phyloP scores from a whole-genome alignment of 2,329 filamentous ascomycete species.

The Alternaria triticimaculans region DNA sequence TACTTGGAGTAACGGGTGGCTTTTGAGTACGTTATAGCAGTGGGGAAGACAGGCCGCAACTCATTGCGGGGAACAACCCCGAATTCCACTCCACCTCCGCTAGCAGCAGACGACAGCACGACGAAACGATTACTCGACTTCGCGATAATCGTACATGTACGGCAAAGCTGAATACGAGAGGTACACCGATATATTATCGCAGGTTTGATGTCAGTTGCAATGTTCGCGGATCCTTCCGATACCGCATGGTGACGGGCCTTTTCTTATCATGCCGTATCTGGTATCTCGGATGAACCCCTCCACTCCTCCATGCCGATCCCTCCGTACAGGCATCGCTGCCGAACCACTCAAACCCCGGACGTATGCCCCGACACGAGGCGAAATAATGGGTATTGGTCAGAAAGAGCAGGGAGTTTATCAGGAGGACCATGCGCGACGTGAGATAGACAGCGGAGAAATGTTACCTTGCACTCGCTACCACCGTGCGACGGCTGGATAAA shows the following conservation, averaged over 20 bases:
- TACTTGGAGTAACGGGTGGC: too few relatives aligned
- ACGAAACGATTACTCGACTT: neutral
- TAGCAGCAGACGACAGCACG: neutral
- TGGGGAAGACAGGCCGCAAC: neutral
- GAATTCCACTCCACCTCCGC: neutral
- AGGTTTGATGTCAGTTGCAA: neutral
- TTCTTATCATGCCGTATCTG: slow-evolving; percentile 19
- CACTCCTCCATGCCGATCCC: slow-evolving; percentile 13
- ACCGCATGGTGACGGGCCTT: slow-evolving; percentile 6
- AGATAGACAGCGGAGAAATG: slow-evolving; percentile 18
- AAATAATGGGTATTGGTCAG: slow-evolving; percentile 12
- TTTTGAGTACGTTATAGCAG: neutral
- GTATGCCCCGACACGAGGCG: neutral
- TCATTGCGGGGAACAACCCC: neutral
- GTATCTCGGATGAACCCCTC: slow-evolving; percentile 8
- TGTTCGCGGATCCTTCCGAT: slow-evolving; percentile 1
- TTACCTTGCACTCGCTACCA: slow-evolving; percentile 14
- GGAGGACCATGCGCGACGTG: neutral
- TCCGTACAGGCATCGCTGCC: slow-evolving; percentile 13
- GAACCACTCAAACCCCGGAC: slow-evolving; percentile 12
- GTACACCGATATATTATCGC: neutral
- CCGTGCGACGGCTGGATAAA: slow-evolving; percentile 3
- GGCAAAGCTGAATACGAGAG: neutral
- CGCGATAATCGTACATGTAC: neutral
- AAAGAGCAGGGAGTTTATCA: slow-evolving; percentile 9